Base-by-base conservation (phyloP, 768 basidiomycete species). In the Sarcomyxa edulis region DNA sequence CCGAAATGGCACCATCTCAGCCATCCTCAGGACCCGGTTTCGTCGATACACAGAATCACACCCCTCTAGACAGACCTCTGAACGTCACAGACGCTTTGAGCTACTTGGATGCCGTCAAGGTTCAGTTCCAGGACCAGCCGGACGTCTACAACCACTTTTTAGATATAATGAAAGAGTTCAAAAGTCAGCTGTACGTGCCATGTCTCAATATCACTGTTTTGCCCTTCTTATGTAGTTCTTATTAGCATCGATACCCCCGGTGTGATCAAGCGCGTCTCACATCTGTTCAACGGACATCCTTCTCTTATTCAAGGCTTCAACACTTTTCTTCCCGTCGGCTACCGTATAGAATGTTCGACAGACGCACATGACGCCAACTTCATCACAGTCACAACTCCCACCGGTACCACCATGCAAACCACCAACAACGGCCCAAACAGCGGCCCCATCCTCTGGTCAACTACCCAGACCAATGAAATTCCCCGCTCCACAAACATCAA, bases 101-200 rank as follows among this genome's bases (percentile, higher is more conserved):
- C 53, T 96, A 95, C 53, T 76, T 96, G 44, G 92, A 96, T 55
- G 86, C 85, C 19, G 92, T 96, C 64, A 96, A 96, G 65, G 65
- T 74, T 21, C 85, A 92, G 67, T 96, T 96, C 57, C 74, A 78
- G 39, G 85, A 92, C 59, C 81, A 88, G 58, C 91, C 92, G n/a
- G 87, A 91, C 54, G 90, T 94, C 28, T 96, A 96, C 62, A 95
- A 96, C 62, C 76, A 84, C 47, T 93, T 93, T 51, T 64, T 94
- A 59, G 91, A 95, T 58, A 94, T 96, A 54, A 96, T 96, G 96
- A 97, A 97, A 67, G 93, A 98, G 61, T 99, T 99, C 65, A 98
- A 99, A 66, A 89, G 89, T 51, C 90, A 95, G 55, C 66, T 71
- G 88, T 88, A 52, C 53, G 84, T 75, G 11, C 11, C 8, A 10